Conservation (phyloP, 1,284 basidiomycete genomes). For the Cryptococcus sp. region DNA sequence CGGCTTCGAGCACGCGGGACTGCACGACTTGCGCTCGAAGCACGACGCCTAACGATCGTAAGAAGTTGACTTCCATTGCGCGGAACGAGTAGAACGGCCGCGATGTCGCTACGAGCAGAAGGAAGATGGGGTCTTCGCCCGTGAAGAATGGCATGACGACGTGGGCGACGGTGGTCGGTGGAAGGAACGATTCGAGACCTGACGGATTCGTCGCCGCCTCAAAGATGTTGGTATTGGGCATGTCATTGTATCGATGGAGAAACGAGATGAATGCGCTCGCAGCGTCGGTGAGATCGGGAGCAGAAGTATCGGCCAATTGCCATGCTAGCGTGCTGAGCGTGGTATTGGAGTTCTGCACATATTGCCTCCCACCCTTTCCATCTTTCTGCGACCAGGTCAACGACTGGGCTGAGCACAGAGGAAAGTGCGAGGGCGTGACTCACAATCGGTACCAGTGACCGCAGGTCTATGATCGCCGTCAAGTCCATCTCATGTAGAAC, state of each 20-base stretch:
- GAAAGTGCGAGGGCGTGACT: background rate
- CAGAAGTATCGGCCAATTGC: no score
- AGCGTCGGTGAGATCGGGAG: background rate
- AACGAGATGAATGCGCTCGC: background rate
- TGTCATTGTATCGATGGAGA: background rate
- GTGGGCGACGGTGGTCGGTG: slow-evolving; percentile 14
- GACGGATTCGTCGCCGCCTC: slow-evolving; percentile 10
- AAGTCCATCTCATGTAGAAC: slow-evolving; percentile 1
- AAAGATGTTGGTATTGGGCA: background rate
- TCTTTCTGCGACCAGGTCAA: background rate
- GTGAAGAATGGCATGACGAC: slow-evolving; percentile 31
- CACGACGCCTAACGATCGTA: slow-evolving; percentile 30
- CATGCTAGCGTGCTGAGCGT: no score
- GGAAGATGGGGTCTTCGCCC: slow-evolving; percentile 25
- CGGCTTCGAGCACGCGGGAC: slow-evolving; percentile 30
- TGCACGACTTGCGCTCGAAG: slow-evolving; percentile 28
- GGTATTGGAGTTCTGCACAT: no score
- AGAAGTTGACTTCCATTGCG: slow-evolving; percentile 20
- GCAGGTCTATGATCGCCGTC: slow-evolving; percentile 3
- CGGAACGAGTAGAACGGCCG: slow-evolving; percentile 11
- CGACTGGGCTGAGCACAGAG: background rate
- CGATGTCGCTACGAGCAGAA: slow-evolving; percentile 22
- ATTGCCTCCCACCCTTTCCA: no score
- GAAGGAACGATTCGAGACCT: slow-evolving; percentile 24
- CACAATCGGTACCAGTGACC: background rate